Evolutionary conservation across 768 basidiomycete genomes (phyloP), one percentile per base, ranked within the genome.

Genomic region (Boletus fagicola): DNA sequence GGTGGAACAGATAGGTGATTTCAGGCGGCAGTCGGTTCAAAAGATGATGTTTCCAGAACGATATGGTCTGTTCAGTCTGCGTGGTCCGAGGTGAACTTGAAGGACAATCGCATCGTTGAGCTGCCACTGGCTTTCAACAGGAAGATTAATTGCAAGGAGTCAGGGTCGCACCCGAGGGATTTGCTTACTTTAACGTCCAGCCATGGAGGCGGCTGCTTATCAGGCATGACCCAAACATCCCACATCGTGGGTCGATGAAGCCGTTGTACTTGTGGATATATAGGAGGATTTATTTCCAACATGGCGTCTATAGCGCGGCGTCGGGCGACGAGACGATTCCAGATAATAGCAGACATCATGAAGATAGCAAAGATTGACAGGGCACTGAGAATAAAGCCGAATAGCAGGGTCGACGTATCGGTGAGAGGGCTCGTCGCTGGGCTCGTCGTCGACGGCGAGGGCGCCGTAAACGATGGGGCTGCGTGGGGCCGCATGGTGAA

Each of bases 321-420:
- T 20, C 71, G 65, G 2, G 53, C 38, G 22, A 72, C 61, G n/a
- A 72, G 72, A 43, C 72, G 71, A 42, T 68, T 72, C 71, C 71
- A 72, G 49, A 69, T 44, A 4, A 72, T 54, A 8, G 71, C 72
- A 54, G 54, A 56, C 12, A 55, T 49, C 67, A 74, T 70, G 54
- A 72, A 74, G 39, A 73, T 33, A 1, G 63, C 69, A 47, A 72
- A 72, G 24, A 72, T 42, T 0, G 71, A 67, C 42, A 72, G 57
- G n/a, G 69, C 62, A n/a, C 58, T 65, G 51, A 72, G 55, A 35
- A 72, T 68, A 54, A 72, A 74, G 18, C 69, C 72, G 15, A 72
- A 72, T 44, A 72, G 64, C 13, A 74, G 50, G 24, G 61, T 58
- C 13, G 70, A 72, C 0, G 72, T 60, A 26, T 61, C 43, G 28